Conservation (phyloP, 2,329 filamentous ascomycete genomes). For the Apiospora koreana region DNA sequence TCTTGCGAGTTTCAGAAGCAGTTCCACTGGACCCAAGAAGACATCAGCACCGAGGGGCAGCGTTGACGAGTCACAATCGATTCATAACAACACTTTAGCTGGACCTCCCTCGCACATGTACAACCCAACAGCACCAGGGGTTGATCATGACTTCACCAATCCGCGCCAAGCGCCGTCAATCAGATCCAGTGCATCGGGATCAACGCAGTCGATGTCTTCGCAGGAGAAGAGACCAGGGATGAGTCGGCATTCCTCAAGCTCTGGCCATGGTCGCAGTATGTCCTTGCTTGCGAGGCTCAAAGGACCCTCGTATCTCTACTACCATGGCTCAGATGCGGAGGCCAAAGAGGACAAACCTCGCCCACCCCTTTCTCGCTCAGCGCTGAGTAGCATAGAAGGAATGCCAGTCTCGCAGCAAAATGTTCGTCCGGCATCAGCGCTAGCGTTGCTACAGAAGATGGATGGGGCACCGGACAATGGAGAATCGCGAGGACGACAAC, state of each 20-base stretch:
- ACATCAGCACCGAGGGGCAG: conserved; percentile 21
- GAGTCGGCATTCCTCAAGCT: conserved; percentile 23
- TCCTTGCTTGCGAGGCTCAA: conserved; percentile 33
- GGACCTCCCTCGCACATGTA: conserved; percentile 18
- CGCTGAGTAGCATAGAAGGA: conserved; percentile 6
- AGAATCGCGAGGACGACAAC: conserved; percentile 8
- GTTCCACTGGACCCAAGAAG: conserved; percentile 26
- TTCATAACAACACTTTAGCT: conserved; percentile 17
- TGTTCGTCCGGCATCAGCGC: neutral
- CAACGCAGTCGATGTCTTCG: conserved; percentile 31
- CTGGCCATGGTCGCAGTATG: conserved; percentile 31
- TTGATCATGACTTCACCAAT: conserved; percentile 21
- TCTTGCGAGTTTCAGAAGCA: conserved; percentile 30
- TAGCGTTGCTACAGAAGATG: neutral
- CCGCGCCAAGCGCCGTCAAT: conserved; percentile 30
- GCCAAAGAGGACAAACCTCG: conserved; percentile 17
- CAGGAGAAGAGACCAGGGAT: conserved; percentile 25
- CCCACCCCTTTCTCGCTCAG: conserved; percentile 22
- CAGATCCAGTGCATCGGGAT: conserved; percentile 27
- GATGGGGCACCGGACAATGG: neutral
- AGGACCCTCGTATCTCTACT: conserved; percentile 34
- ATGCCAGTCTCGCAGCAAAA: neutral
- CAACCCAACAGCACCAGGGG: conserved; percentile 18
- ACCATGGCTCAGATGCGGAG: conserved; percentile 19
- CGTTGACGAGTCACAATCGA: conserved; percentile 19